These are phyloP conservation scores for Forsythia viridissima DNA, from an alignment of 257 asterid genomes.

Conservation along the genomic window DNA sequence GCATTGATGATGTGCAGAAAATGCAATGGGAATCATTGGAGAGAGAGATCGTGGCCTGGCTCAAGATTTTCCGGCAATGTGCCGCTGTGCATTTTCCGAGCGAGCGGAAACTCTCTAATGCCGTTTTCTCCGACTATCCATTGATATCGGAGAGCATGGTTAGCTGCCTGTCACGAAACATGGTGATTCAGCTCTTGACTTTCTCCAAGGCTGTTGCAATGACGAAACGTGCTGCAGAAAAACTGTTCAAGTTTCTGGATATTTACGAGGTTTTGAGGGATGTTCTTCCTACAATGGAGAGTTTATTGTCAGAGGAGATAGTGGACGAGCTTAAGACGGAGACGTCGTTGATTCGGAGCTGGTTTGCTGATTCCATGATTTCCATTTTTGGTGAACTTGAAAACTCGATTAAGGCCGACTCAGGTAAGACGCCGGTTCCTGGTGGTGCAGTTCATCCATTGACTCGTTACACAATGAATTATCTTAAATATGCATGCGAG, in stretches of 20 bases:
- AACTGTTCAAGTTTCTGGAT: slow-evolving; percentile 73
- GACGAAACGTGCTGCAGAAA: slow-evolving; percentile 75
- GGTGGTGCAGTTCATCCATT: slow-evolving; percentile 93
- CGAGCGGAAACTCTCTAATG: slow-evolving; percentile 53
- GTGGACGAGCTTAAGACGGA: slow-evolving; percentile 52
- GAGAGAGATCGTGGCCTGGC: slow-evolving; percentile 73
- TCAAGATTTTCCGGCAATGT: slow-evolving; percentile 45
- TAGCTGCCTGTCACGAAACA: slow-evolving; percentile 37
- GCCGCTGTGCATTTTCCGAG: slow-evolving; percentile 32
- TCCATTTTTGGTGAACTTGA: slow-evolving; percentile 63
- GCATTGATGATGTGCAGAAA: slow-evolving; percentile 78
- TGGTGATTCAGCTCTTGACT: slow-evolving; percentile 56
- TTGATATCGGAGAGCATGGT: slow-evolving; percentile 34
- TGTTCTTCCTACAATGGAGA: slow-evolving; percentile 27
- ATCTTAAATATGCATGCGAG: slow-evolving; percentile 47
- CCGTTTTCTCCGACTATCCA: slow-evolving; percentile 46
- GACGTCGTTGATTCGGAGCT: slow-evolving; percentile 49
- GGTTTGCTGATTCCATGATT: slow-evolving; percentile 70
- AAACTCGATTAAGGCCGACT: slow-evolving; percentile 65
- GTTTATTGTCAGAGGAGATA: slow-evolving; percentile 31
- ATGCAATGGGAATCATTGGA: slow-evolving; percentile 75
- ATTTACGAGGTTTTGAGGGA: slow-evolving; percentile 69
- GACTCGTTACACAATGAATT: slow-evolving; percentile 72
- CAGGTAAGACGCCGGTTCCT: slow-evolving; percentile 62
- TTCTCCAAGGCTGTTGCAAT: slow-evolving; percentile 66